A percentile compares a stretch with the other conserved stretches of the same genome.
phyloP scores from a whole-genome alignment of 2,329 filamentous ascomycete genomes.

The Botryosphaeria dothidea region DNA sequence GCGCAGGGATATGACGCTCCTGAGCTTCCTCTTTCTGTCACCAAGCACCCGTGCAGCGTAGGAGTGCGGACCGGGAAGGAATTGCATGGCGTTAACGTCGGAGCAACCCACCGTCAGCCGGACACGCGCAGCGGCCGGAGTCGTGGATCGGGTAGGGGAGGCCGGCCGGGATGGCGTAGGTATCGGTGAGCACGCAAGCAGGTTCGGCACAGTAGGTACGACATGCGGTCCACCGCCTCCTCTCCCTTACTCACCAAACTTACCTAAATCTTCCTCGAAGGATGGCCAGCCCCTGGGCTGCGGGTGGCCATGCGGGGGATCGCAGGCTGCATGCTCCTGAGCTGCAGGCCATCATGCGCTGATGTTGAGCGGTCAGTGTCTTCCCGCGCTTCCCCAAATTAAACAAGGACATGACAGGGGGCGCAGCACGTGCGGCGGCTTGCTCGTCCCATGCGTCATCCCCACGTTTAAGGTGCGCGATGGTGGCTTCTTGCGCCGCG shows the following conservation, averaged over 20 bases:
- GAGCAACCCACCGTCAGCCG: background rate
- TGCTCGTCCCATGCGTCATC: constrained; percentile 6
- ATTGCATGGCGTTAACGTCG: too few relatives aligned
- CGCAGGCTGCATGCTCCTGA: background rate
- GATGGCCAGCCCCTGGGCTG: background rate
- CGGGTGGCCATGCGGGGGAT: background rate
- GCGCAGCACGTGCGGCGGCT: constrained; percentile 4
- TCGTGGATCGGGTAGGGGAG: background rate
- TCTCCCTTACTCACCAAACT: background rate
- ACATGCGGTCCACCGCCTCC: background rate
- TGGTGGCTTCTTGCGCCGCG: background rate
- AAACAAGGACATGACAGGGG: background rate
- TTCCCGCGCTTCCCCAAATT: constrained; percentile 11
- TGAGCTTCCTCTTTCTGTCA: background rate
- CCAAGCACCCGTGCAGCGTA: background rate
- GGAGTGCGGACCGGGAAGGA: background rate
- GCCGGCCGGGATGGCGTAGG: background rate
- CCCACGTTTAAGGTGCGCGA: constrained; percentile 2
- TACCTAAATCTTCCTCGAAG: background rate
- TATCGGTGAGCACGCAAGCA: background rate
- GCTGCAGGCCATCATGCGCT: background rate
- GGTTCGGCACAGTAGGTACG: background rate
- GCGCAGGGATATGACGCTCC: background rate
- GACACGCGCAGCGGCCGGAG: background rate
- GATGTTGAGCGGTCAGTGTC: background rate